Percentiles rank a stretch among this genome's conserved stretches.
Evolutionary conservation across 139 green algal genomes (phyloP).

Genomic region (Volvox africanus): DNA sequence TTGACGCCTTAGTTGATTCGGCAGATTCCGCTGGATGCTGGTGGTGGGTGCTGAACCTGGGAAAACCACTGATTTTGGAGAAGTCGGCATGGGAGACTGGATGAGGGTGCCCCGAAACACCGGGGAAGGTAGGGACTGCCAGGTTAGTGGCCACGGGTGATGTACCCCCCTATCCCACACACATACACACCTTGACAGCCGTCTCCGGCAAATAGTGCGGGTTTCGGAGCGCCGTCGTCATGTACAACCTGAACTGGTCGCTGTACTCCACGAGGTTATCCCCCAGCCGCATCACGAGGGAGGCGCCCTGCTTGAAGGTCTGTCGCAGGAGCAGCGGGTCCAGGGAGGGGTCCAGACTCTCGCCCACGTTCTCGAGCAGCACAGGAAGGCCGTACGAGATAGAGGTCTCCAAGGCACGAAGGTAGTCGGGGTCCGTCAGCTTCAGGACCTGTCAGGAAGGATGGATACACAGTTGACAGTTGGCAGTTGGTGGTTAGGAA

Average conservation of each 20-base stretch:
- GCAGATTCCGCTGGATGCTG: no score
- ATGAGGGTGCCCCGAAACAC: no score
- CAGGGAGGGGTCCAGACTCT: conserved; percentile 74
- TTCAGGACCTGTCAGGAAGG: conserved; percentile 72
- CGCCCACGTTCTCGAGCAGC: conserved; percentile 50
- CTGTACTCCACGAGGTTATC: conserved; percentile 83
- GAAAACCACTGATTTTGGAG: no score
- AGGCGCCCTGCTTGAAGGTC: conserved; percentile 73
- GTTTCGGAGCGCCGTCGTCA: conserved; percentile 80
- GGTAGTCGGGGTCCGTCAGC: conserved; percentile 77
- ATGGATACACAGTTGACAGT: no score
- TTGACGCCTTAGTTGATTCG: no score
- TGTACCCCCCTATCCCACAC: not conserved
- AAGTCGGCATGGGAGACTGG: no score
- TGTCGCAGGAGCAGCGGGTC: conserved; percentile 82
- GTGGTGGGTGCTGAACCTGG: no score
- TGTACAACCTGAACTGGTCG: conserved; percentile 76
- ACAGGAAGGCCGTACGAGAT: conserved; percentile 61
- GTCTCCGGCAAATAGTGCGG: conserved; percentile 84
- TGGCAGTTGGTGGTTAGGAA: no score
- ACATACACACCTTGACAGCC: conserved; percentile 70
- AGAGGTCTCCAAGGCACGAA: conserved; percentile 80
- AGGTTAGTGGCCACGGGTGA: no score
- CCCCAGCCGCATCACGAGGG: conserved; percentile 78
- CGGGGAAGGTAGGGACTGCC: no score